Conservation (phyloP, 768 basidiomycete genomes). For the Lentinula boryana region DNA sequence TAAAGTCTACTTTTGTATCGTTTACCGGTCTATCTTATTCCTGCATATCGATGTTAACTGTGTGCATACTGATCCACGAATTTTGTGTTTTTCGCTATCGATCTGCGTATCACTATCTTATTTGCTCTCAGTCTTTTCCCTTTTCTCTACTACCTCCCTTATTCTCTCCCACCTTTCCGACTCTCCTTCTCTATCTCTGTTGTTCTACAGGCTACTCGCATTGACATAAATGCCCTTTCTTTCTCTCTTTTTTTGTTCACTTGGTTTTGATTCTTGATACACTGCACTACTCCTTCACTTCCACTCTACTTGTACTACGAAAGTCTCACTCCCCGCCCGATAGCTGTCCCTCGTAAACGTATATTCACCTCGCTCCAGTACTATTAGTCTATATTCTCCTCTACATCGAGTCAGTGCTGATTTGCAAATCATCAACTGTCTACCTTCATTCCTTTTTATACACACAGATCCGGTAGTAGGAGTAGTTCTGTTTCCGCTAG, state of each 20-base stretch:
- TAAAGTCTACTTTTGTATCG: conserved; percentile 4
- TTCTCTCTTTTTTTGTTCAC: neutral
- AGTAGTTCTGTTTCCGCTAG: too few relatives aligned
- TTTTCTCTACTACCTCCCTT: neutral
- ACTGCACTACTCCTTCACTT: neutral
- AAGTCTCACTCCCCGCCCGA: neutral
- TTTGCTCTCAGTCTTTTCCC: neutral
- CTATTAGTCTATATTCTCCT: neutral
- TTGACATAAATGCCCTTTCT: neutral
- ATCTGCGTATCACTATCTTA: neutral
- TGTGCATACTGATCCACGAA: neutral
- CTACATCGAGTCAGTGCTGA: neutral
- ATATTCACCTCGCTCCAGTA: neutral
- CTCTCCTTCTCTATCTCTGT: neutral
- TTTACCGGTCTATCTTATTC: neutral
- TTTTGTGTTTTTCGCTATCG: neutral
- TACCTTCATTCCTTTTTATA: neutral
- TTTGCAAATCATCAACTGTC: neutral
- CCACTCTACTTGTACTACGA: neutral
- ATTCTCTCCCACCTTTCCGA: neutral
- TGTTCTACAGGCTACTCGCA: neutral
- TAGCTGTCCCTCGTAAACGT: neutral
- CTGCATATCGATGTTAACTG: conserved; percentile 1
- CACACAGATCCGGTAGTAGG: too few relatives aligned
- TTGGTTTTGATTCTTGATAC: neutral